Base-by-base conservation (phyloP, 2,329 filamentous ascomycete species). In the Thelonectria olida region DNA sequence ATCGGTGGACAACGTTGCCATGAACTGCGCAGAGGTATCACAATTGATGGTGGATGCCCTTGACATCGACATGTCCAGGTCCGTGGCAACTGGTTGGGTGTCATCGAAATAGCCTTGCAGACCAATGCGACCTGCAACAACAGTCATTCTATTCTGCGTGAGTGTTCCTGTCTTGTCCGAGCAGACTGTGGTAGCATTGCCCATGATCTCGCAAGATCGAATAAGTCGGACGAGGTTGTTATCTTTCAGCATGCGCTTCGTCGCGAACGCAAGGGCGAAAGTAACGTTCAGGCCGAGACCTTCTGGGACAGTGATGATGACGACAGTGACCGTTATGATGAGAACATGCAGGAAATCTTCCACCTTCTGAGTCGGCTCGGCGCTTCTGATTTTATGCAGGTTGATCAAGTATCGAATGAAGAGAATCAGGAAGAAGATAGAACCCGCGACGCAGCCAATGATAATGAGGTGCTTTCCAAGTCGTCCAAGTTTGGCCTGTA, bases 401-500 rank as follows among this genome's bases (percentile, higher is more conserved):
- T 69, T 69, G 10, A 73, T 64, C 22, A 84, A 63, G 59, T 73
- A 81, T 4, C 74, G 77, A 47, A 81, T 76, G 27, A 81, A 77
- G 3, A 80, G 70, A 25, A 81, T 69, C 9, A 80, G 58, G 58
- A 81, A 81, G 67, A 81, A 80, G 36, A 81, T 66, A 20, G 75
- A 64, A 31, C 79, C 80, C n/a, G 75, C 81, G 39, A 77, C 64
- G 19, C 71, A 70, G 8, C 80, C 79, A 55, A 80, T 76, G 2
- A 77, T 74, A 22, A 80, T 80, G 58, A 95, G 93, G 71, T 93
- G 91, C 69, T 92, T 91, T 7, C 92, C 92, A 17, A 95, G 81
- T 4, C 88, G 82, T 66, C 93, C 93, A 60, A 95, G 81, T 75
- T 93, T 94, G 3, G 85, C 88, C 74, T 95, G 92, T 7, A 95